Percentiles rank a stretch among this genome's conserved stretches.
phyloP scores from a whole-genome alignment of 306 rosid species.

The Trifolium subterraneum region DNA sequence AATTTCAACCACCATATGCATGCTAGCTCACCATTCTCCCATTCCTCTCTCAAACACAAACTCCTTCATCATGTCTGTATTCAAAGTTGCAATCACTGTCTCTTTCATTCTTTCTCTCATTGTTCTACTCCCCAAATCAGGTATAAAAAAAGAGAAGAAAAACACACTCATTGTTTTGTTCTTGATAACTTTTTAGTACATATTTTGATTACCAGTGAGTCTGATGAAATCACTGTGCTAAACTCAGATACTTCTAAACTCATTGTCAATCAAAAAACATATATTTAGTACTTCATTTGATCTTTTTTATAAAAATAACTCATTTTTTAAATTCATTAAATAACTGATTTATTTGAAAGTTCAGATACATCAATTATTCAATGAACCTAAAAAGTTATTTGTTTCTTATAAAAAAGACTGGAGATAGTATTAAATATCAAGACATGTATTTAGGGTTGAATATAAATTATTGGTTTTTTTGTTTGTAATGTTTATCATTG shows the following conservation, averaged over 20 bases:
- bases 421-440: no score
- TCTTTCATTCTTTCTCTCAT: slow-evolving; percentile 55
- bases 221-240: neutral
- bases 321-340: no score
- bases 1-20: slow-evolving; percentile 2
- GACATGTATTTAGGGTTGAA: neutral
- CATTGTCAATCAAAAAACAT: neutral
- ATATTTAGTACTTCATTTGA: no score
- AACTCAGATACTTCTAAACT: no score
- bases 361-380: no score
- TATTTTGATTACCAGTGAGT: neutral
- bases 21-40: neutral
- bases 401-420: no score
- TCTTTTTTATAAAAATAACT: no score
- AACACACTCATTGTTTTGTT: neutral
- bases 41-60: neutral
- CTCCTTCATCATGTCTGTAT: slow-evolving; percentile 41
- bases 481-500: neutral
- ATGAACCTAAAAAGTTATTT: no score
- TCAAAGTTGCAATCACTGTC: slow-evolving; percentile 54
- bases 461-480: neutral
- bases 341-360: no score
- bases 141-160: slow-evolving; percentile 33
- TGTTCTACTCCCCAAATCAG: slow-evolving; percentile 54
- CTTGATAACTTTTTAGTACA: neutral